Conservation (phyloP, 352 stramenopile genomes). For the Phytophthora litchii region DNA sequence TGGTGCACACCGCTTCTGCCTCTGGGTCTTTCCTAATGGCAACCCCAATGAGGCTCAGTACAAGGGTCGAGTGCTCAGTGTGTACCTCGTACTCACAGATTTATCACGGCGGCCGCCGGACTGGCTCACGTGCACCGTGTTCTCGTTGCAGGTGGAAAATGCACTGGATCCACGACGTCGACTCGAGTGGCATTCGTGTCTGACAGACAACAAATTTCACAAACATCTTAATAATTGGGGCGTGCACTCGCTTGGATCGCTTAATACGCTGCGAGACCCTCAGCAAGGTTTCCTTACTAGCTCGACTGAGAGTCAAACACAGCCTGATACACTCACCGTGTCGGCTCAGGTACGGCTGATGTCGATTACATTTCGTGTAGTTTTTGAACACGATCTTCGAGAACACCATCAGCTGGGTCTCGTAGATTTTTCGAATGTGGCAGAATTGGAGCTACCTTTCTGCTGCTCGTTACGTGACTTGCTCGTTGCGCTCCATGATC, state of each 20-base stretch:
- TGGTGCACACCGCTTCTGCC: slow-evolving; percentile 72
- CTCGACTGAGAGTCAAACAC: slow-evolving; percentile 14
- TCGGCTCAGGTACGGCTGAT: slow-evolving; percentile 75
- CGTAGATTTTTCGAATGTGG: slow-evolving; percentile 49
- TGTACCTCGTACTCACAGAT: slow-evolving; percentile 84
- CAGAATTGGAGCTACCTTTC: slow-evolving; percentile 67
- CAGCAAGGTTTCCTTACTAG: slow-evolving; percentile 53
- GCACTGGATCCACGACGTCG: slow-evolving; percentile 41
- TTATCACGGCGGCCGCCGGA: slow-evolving; percentile 51
- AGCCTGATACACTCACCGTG: slow-evolving; percentile 60
- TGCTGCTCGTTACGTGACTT: slow-evolving; percentile 70
- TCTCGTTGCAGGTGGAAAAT: slow-evolving; percentile 74
- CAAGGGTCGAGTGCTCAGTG: slow-evolving; percentile 64
- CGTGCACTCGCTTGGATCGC: slow-evolving; percentile 73
- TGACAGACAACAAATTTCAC: slow-evolving; percentile 87
- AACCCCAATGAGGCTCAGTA: slow-evolving; percentile 84
- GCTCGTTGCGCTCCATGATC: slow-evolving; percentile 39
- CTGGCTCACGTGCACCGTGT: slow-evolving; percentile 84
- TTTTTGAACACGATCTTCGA: slow-evolving; percentile 60
- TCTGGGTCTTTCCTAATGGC: slow-evolving; percentile 83
- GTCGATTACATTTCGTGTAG: slow-evolving; percentile 79
- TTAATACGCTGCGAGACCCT: slow-evolving; percentile 59
- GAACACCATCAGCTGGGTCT: slow-evolving; percentile 63
- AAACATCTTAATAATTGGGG: slow-evolving; percentile 79
- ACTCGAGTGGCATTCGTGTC: slow-evolving; percentile 83